Evolutionary conservation across 1,139 yeast genomes (phyloP), one percentile per base, ranked within the genome.

Genomic region (Hansenula sp.): DNA sequence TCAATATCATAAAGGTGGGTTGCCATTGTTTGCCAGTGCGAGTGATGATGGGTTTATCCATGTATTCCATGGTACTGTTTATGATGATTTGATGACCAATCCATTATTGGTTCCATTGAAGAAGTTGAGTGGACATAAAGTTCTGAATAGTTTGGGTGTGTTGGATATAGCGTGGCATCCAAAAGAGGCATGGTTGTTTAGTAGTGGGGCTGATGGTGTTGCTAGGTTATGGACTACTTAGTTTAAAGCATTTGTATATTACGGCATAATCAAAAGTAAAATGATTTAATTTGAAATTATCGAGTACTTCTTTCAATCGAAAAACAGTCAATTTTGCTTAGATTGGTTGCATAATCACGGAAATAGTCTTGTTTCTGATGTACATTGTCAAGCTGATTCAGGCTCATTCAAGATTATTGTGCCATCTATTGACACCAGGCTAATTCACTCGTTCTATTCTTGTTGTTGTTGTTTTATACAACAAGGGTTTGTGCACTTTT

Each of bases 181-280:
- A 52, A 83, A 84, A 60, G 98, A 94, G 67, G 97, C 99, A 1
- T 93, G 99, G 99, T 73, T 93, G 59, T 90, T 93, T 65, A 84
- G 95, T 63, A 90, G 96, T n/a, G 99, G 98, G 57, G 98, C 98
- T 19, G 99, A 94, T 66, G 91, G 96, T 49, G 84, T 93, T 43
- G 98, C 97, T 17, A 82, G 96, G 61, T 73, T 93, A 61, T 93
- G 99, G 99, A 93, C 99, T 34, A 87, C 96, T n/a, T 81, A 64
- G 28, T 13, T 7, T 10, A 5, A 4, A 17, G 12, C 34, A 32
- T 32, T 40, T 30, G 30, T 27, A 28, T 15, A 25, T 16, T 36
- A 36, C 9, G 8, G 13, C 17, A 15, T 7, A 13, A 34, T 34
- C 10, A 21, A 17, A 32, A 17, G 15, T 16, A 9, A 6, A 17